A percentile compares a stretch with the other conserved stretches of the same genome.
Conservation (phyloP, 108 stramenopile genomes). For the Skeletonema tropicum region DNA sequence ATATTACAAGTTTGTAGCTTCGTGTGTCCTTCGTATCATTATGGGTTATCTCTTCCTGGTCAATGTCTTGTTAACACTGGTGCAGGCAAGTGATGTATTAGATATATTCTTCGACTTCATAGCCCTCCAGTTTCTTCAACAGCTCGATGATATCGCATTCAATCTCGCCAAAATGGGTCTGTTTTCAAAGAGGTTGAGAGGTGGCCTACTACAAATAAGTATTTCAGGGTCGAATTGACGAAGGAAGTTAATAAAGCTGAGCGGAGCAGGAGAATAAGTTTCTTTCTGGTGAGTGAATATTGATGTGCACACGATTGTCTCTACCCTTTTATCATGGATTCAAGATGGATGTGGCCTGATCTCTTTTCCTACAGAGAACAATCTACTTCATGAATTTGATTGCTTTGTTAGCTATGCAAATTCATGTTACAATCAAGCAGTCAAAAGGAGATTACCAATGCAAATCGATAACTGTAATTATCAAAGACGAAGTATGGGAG, state of each 20-base stretch:
- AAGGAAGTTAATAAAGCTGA: background rate
- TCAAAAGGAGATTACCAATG: constrained; percentile 4
- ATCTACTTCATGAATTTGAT: constrained; percentile 3
- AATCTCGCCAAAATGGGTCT: constrained; percentile 10
- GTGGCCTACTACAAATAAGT: background rate
- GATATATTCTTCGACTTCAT: constrained; percentile 5
- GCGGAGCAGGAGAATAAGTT: background rate
- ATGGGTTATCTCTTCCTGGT: background rate
- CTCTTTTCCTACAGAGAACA: background rate
- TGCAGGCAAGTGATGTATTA: background rate
- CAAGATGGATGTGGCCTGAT: background rate
- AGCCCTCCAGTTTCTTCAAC: background rate
- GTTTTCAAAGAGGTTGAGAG: background rate
- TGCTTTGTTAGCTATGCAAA: background rate
- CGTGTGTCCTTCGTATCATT: background rate
- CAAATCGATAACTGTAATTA: constrained; percentile 2
- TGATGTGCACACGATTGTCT: background rate
- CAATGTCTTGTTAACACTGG: background rate
- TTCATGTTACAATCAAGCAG: background rate
- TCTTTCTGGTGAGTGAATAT: background rate
- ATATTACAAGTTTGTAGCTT: background rate
- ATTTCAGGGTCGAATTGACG: background rate
- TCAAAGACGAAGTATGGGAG: constrained; percentile 1
- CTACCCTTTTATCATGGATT: background rate
- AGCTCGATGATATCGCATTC: constrained; percentile 13